phyloP scores from a whole-genome alignment of 2,329 filamentous ascomycete genomes.

The Aspergillus aculeatinus region DNA sequence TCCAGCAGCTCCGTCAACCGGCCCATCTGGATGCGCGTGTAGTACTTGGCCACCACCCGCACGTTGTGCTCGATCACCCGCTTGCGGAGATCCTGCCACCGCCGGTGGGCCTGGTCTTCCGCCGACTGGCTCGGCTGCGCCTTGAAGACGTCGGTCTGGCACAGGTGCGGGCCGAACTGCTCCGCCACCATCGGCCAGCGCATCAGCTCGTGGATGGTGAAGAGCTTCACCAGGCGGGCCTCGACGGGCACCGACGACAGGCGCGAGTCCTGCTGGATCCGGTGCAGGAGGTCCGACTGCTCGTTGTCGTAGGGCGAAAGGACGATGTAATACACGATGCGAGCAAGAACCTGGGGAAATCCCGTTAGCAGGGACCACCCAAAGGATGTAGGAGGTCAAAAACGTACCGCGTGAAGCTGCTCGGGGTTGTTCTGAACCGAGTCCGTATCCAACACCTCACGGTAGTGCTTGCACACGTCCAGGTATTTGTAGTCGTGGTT shows the following conservation, averaged over 20 bases:
- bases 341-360: constrained; percentile 72
- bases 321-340: constrained; percentile 96
- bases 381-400: constrained; percentile 13
- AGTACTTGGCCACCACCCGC: constrained; percentile 96
- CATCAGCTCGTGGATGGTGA: constrained; percentile 96
- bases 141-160: constrained; percentile 86
- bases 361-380: constrained; percentile 12
- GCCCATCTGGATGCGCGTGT: constrained; percentile 92
- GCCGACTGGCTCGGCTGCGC: constrained; percentile 59
- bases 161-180: constrained; percentile 84
- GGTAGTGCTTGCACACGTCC: constrained; percentile 96
- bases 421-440: constrained; percentile 86
- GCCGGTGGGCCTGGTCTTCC: constrained; percentile 77
- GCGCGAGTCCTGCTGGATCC: constrained; percentile 81
- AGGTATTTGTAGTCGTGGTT: constrained; percentile 98
- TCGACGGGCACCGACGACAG: constrained; percentile 76
- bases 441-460: constrained; percentile 93
- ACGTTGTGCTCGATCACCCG: constrained; percentile 99
- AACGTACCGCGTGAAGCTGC: constrained; percentile 77
- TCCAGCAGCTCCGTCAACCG: constrained; percentile 89
- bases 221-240: constrained; percentile 84
- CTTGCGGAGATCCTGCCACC: constrained; percentile 95
- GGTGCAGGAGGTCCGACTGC: constrained; percentile 93
- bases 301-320: constrained; percentile 97
- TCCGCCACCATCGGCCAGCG: constrained; percentile 93